These are phyloP conservation scores for Podochytrium sp. DNA, from an alignment of 192 early-diverging fungal genomes.

Conservation along the genomic window DNA sequence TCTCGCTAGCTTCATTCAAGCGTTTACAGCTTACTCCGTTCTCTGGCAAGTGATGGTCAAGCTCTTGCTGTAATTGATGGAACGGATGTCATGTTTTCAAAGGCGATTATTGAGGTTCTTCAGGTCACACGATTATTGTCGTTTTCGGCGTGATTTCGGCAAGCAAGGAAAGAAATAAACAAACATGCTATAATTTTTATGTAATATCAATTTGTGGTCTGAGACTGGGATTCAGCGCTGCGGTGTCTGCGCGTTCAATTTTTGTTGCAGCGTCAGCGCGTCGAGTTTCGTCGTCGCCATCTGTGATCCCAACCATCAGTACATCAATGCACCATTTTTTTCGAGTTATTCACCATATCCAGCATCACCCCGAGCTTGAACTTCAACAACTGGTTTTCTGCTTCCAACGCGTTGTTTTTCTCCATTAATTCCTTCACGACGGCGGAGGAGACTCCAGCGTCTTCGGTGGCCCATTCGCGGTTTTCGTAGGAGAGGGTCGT, in stretches of 20 bases:
- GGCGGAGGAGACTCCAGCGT: not conserved
- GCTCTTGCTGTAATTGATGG: not conserved
- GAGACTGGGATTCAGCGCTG: no score
- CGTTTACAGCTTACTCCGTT: slow-evolving; percentile 2
- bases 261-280: not conserved
- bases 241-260: not conserved
- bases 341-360: slow-evolving; percentile 32
- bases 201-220: no score
- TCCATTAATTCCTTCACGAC: slow-evolving; percentile 34
- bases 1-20: slow-evolving; percentile 4
- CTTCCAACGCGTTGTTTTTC: slow-evolving; percentile 39
- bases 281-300: slow-evolving; percentile 21
- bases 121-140: slow-evolving; percentile 16
- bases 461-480: slow-evolving; percentile 17
- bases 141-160: not conserved
- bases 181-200: not conserved
- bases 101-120: slow-evolving; percentile 17
- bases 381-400: slow-evolving; percentile 43
- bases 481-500: slow-evolving; percentile 23
- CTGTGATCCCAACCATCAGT: not conserved
- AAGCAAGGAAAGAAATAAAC: not conserved
- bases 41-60: not conserved
- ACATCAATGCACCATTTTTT: not conserved
- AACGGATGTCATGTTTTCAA: slow-evolving; percentile 14
- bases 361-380: slow-evolving; percentile 41